phyloP scores from a whole-genome alignment of 129 eudicot genomes.

The Helianthus tuberosus region DNA sequence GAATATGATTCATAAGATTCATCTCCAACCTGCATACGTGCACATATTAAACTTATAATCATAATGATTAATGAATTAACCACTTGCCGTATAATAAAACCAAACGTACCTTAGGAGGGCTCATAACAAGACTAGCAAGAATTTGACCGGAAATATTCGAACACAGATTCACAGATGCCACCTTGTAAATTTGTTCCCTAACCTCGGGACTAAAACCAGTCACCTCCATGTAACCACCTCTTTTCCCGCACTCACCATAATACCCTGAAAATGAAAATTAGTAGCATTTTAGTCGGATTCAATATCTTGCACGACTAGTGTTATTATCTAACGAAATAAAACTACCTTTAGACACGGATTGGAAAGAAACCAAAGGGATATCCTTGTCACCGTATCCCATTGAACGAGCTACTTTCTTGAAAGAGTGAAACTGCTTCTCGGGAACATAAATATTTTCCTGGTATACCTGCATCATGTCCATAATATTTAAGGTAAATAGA shows the following conservation, averaged over 20 bases:
- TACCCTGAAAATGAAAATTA: conserved; percentile 59
- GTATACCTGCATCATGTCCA: conserved; percentile 63
- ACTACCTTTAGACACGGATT: conserved; percentile 94
- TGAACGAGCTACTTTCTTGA: conserved; percentile 87
- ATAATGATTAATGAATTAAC: background rate
- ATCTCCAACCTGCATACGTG: conserved; percentile 77
- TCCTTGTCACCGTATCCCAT: conserved; percentile 96
- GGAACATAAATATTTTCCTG: conserved; percentile 93
- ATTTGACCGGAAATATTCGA: conserved; percentile 96
- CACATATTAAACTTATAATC: too few species aligned
- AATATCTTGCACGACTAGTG: background rate
- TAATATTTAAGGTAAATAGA: background rate
- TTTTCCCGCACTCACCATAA: conserved; percentile 94
- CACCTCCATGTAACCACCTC: conserved; percentile 99
- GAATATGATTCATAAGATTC: conserved; percentile 74
- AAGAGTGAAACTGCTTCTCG: conserved; percentile 89
- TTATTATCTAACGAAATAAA: background rate
- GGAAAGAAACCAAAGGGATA: conserved; percentile 87
- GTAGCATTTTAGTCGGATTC: background rate
- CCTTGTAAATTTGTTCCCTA: conserved; percentile 94
- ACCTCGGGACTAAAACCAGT: conserved; percentile 93
- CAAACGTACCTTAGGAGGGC: conserved; percentile 80
- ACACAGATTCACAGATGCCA: conserved; percentile 91
- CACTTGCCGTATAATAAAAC: background rate
- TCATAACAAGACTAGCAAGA: conserved; percentile 96